These are phyloP conservation scores for Glycine tomentella DNA, from an alignment of 306 rosid genomes.

Conservation along the genomic window DNA sequence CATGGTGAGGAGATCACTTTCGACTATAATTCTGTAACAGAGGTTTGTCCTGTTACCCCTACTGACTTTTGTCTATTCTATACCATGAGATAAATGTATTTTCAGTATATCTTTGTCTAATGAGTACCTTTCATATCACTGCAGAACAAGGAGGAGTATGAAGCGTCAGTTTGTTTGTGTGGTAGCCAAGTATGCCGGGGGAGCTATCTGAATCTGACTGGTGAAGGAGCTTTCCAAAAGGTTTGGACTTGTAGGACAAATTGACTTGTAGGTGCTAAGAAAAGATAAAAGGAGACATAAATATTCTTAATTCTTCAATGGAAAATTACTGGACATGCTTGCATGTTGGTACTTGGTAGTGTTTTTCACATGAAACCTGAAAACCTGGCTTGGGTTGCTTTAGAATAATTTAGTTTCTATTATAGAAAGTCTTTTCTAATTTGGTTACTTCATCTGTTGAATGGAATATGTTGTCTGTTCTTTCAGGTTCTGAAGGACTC, in stretches of 20 bases:
- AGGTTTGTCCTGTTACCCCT: slow-evolving; percentile 70
- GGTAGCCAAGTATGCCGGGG: slow-evolving; percentile 99
- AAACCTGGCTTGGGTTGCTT: slow-evolving; percentile 29
- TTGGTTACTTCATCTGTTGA: not conserved
- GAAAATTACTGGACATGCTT: slow-evolving; percentile 29
- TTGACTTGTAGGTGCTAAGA: not conserved
- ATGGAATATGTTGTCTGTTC: not conserved
- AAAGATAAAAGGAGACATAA: not conserved
- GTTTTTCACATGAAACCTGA: not conserved
- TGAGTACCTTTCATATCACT: slow-evolving; percentile 40
- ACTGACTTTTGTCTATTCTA: not conserved
- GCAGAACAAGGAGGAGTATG: slow-evolving; percentile 98
- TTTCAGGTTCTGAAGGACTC: slow-evolving; percentile 86
- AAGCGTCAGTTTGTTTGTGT: slow-evolving; percentile 98
- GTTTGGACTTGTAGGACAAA: slow-evolving; percentile 45
- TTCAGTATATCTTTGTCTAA: slow-evolving; percentile 21
- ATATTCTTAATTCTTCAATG: not conserved
- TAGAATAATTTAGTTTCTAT: slow-evolving; percentile 19
- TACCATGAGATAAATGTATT: slow-evolving; percentile 4
- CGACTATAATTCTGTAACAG: slow-evolving; percentile 96
- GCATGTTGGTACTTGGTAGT: slow-evolving; percentile 8
- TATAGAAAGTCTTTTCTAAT: not conserved
- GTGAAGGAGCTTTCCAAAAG: slow-evolving; percentile 93
- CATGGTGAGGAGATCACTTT: slow-evolving; percentile 93
- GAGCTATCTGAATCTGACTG: slow-evolving; percentile 93